Percentiles rank a stretch among this genome's conserved stretches.
phyloP scores from a whole-genome alignment of 139 green algal species.

The Closterium sp. region DNA sequence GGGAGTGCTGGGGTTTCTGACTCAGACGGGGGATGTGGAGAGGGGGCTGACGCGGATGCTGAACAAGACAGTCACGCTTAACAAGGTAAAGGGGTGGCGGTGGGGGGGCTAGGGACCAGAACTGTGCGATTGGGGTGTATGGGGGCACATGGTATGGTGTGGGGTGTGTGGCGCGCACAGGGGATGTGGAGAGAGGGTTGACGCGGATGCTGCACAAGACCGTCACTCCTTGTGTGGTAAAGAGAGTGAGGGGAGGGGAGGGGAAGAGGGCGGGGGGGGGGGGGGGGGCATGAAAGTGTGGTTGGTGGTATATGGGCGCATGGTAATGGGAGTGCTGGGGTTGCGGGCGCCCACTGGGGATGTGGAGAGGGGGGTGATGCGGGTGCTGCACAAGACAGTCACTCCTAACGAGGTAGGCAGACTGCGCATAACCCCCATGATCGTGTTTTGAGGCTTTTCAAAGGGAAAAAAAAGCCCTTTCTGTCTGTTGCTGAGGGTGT shows the following conservation, averaged over 20 bases:
- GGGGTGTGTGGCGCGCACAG: slow-evolving; percentile 45
- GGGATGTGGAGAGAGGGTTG: slow-evolving; percentile 77
- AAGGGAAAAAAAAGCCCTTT: no score
- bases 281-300: no score
- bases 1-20: background rate
- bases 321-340: background rate
- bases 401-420: slow-evolving; percentile 72
- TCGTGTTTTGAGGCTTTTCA: no score
- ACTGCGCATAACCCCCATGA: no score
- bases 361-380: slow-evolving; percentile 72
- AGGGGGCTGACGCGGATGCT: slow-evolving; percentile 67
- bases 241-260: no score
- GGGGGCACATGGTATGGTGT: no score
- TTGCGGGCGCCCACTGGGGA: slow-evolving; percentile 56
- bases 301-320: background rate
- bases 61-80: slow-evolving; percentile 69
- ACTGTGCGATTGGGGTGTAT: no score
- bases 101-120: no score
- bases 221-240: slow-evolving; percentile 71
- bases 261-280: background rate
- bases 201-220: slow-evolving; percentile 72
- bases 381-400: slow-evolving; percentile 71
- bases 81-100: slow-evolving; percentile 73
- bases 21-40: slow-evolving; percentile 72
- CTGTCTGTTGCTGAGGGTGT: no score